These are phyloP conservation scores for Chrysoporthe deuterocubensis DNA, from an alignment of 2,329 filamentous ascomycete species.

Conservation along the genomic window DNA sequence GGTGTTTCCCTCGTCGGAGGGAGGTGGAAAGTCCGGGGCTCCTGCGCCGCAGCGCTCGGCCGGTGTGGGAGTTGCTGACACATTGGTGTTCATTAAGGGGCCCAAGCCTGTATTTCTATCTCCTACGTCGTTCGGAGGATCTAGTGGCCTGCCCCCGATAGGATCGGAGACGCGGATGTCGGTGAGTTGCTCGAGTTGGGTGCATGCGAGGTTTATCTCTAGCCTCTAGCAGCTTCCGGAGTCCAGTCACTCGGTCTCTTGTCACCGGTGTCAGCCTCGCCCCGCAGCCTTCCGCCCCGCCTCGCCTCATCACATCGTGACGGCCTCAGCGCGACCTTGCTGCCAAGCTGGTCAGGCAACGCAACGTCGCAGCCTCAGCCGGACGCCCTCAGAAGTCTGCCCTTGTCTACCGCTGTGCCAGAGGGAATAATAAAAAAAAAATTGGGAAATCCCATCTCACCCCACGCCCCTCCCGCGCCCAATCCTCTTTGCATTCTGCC, in stretches of 20 bases:
- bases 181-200: not conserved
- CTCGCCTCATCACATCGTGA: too few relatives aligned
- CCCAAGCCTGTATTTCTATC: not conserved
- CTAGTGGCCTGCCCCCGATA: not conserved
- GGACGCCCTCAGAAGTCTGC: not conserved
- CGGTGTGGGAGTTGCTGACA: not conserved
- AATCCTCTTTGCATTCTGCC: not conserved
- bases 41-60: not conserved
- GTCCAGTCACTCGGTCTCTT: not conserved
- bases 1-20: not conserved
- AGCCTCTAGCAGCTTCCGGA: not conserved
- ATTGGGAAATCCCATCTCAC: too few relatives aligned
- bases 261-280: not conserved
- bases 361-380: not conserved
- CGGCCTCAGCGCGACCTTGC: not conserved
- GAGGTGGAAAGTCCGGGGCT: not conserved
- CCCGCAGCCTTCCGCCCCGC: not conserved
- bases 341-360: not conserved
- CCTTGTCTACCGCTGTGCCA: not conserved
- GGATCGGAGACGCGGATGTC: conserved; percentile 11
- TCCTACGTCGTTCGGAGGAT: not conserved
- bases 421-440: not conserved
- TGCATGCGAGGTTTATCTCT: too few relatives aligned
- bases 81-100: not conserved
- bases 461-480: not conserved